These are phyloP conservation scores for Pseudozyma flocculosa DNA, from an alignment of 1,284 basidiomycete species.

Conservation along the genomic window DNA sequence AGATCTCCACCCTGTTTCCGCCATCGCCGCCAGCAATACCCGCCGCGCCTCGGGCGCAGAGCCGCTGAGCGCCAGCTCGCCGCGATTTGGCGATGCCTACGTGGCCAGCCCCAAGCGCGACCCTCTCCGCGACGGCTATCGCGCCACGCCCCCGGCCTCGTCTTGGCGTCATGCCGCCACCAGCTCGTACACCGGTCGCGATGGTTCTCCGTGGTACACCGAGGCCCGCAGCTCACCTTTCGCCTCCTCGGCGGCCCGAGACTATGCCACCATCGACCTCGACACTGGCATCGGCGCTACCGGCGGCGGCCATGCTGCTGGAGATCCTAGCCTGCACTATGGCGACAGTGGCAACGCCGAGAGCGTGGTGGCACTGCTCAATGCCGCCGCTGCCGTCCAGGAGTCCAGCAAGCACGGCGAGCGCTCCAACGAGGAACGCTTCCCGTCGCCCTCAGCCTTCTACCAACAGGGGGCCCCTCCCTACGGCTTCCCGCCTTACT, in stretches of 20 bases:
- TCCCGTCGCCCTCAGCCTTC: constrained; percentile 43
- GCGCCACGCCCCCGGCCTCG: constrained; percentile 31
- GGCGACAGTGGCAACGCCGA: constrained; percentile 36
- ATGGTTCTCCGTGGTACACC: constrained; percentile 47
- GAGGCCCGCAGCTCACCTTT: constrained; percentile 51
- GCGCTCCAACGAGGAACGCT: constrained; percentile 40
- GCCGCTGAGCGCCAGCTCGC: constrained; percentile 31
- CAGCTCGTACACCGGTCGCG: constrained; percentile 30
- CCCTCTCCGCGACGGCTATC: constrained; percentile 37
- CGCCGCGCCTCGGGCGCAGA: constrained; percentile 25
- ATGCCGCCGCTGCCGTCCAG: constrained; percentile 35
- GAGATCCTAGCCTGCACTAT: constrained; percentile 30
- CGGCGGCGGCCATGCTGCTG: constrained; percentile 10
- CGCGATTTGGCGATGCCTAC: constrained; percentile 38
- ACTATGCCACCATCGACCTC: constrained; percentile 33
- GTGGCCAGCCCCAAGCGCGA: constrained; percentile 45
- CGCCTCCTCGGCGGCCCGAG: constrained; percentile 44
- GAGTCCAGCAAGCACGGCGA: constrained; percentile 27
- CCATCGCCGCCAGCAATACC: neutral
- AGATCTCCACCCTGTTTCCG: constrained; percentile 4
- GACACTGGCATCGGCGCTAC: constrained; percentile 24
- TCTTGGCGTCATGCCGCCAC: constrained; percentile 26
- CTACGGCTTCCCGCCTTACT: constrained; percentile 36
- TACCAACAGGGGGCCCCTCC: constrained; percentile 42
- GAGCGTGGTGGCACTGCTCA: constrained; percentile 31